phyloP scores from a whole-genome alignment of 2,329 filamentous ascomycete genomes.

The Neopestalotiopsis rosae region DNA sequence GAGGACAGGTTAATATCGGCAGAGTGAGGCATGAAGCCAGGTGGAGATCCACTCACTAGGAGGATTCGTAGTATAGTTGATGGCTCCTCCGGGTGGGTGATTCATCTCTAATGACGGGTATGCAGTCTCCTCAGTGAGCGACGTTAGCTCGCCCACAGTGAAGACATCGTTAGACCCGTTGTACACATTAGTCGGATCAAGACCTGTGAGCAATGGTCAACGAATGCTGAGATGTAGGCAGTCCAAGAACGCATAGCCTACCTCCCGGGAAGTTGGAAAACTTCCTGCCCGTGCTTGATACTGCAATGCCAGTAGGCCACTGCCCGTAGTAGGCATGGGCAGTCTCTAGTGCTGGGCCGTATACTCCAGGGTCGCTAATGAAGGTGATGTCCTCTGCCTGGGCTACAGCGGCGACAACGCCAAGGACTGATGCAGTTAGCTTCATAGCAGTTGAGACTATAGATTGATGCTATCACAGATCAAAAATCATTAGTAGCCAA shows the following conservation, averaged over 20 bases:
- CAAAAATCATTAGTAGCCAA: background rate
- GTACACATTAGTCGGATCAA: slow-evolving; percentile 53
- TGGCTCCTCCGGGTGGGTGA: slow-evolving; percentile 39
- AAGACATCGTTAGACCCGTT: slow-evolving; percentile 40
- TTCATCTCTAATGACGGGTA: slow-evolving; percentile 43
- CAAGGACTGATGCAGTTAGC: background rate
- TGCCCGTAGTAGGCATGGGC: slow-evolving; percentile 57
- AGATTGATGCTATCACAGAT: background rate
- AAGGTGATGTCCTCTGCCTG: background rate
- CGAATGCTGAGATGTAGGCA: background rate
- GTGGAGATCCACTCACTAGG: slow-evolving; percentile 7
- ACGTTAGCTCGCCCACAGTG: slow-evolving; percentile 44
- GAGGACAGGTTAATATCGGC: background rate
- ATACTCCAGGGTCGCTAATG: slow-evolving; percentile 20
- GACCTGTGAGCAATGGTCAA: slow-evolving; percentile 32
- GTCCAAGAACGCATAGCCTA: slow-evolving; percentile 4
- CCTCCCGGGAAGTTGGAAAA: slow-evolving; percentile 56
- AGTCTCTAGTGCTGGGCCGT: slow-evolving; percentile 50
- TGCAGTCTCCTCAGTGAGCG: slow-evolving; percentile 26
- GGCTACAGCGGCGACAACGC: background rate
- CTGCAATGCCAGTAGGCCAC: slow-evolving; percentile 54
- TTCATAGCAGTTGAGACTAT: background rate
- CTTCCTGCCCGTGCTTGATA: slow-evolving; percentile 53
- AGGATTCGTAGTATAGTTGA: slow-evolving; percentile 9
- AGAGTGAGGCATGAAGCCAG: background rate